A percentile compares a stretch with the other conserved stretches of the same genome.
Evolutionary conservation across 208 protist genomes (phyloP).

Genomic region (Crithidia sp.): DNA sequence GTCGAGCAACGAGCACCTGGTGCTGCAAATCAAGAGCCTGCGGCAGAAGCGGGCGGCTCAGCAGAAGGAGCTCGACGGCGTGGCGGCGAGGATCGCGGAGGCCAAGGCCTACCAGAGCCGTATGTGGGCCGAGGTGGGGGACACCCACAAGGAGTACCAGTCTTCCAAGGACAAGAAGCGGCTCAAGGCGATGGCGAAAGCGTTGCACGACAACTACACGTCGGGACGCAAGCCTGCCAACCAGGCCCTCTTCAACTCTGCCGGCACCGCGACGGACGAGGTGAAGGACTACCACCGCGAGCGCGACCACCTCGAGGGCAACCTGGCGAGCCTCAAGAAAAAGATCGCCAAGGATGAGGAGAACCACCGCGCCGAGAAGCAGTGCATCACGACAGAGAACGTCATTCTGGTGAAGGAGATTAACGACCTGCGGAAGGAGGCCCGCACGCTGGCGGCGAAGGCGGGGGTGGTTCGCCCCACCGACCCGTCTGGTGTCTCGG

Average conservation of each 20-base stretch:
- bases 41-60: constrained; percentile 94
- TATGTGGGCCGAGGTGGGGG: constrained; percentile 88
- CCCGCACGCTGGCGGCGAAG: constrained; percentile 81
- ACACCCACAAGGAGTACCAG: constrained; percentile 61
- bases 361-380: constrained; percentile 89
- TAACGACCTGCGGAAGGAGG: constrained; percentile 96
- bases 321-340: constrained; percentile 92
- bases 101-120: constrained; percentile 88
- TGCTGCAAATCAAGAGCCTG: constrained; percentile 92
- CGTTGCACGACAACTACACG: constrained; percentile 93
- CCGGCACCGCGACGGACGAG: constrained; percentile 88
- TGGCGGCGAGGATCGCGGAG: constrained; percentile 68
- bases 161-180: constrained; percentile 45
- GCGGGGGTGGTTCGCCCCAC: constrained; percentile 59
- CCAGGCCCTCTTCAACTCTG: constrained; percentile 42
- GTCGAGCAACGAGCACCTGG: constrained; percentile 92
- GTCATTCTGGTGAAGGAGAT: constrained; percentile 96
- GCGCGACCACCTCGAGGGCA: constrained; percentile 95
- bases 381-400: constrained; percentile 96
- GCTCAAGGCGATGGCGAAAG: constrained; percentile 93
- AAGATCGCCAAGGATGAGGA: constrained; percentile 95
- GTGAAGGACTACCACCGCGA: constrained; percentile 95
- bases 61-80: constrained; percentile 90
- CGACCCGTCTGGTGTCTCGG: constrained; percentile 55
- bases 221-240: constrained; percentile 38